A percentile compares a stretch with the other conserved stretches of the same genome.
Conservation (phyloP, 2,329 filamentous ascomycete genomes). For the Cadophora gregata region DNA sequence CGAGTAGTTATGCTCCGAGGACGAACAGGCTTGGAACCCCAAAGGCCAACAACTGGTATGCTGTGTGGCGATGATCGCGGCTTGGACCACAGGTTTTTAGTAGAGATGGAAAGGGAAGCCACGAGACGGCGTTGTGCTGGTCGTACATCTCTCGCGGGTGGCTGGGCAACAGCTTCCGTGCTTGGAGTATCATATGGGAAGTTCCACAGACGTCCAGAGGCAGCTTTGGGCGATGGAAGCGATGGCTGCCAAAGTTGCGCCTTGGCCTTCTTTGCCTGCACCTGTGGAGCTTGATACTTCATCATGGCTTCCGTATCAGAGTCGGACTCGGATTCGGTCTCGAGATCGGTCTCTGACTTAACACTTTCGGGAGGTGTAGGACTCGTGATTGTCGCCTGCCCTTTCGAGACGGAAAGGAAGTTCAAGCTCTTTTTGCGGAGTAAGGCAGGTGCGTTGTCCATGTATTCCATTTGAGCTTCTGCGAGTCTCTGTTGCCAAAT, state of each 20-base stretch:
- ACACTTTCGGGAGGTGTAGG: constrained; percentile 60
- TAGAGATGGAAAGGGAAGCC: constrained; percentile 34
- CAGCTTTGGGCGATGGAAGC: constrained; percentile 25
- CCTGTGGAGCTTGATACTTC: constrained; percentile 6
- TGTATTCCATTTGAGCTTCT: constrained; percentile 53
- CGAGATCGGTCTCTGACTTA: constrained; percentile 32
- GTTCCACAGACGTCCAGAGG: constrained; percentile 39
- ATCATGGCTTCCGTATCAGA: constrained; percentile 23
- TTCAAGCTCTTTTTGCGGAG: constrained; percentile 49
- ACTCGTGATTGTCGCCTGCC: constrained; percentile 52
- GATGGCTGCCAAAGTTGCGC: constrained; percentile 38
- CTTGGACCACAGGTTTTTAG: constrained; percentile 41
- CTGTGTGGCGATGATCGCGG: constrained; percentile 28
- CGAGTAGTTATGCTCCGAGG: constrained; percentile 46
- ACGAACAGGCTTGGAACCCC: constrained; percentile 40
- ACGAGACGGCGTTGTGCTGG: constrained; percentile 34
- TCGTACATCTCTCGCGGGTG: constrained; percentile 41
- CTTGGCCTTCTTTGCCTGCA: constrained; percentile 12
- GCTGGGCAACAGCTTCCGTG: constrained; percentile 29
- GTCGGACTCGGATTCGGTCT: constrained; percentile 33
- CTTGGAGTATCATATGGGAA: constrained; percentile 26
- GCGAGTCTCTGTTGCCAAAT: constrained; percentile 54
- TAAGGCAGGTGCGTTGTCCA: constrained; percentile 49
- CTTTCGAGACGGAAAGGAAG: constrained; percentile 48
- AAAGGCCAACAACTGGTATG: constrained; percentile 37